Base-by-base conservation (phyloP, 106 monocot genomes). In the Dendrobium huoshanense region DNA sequence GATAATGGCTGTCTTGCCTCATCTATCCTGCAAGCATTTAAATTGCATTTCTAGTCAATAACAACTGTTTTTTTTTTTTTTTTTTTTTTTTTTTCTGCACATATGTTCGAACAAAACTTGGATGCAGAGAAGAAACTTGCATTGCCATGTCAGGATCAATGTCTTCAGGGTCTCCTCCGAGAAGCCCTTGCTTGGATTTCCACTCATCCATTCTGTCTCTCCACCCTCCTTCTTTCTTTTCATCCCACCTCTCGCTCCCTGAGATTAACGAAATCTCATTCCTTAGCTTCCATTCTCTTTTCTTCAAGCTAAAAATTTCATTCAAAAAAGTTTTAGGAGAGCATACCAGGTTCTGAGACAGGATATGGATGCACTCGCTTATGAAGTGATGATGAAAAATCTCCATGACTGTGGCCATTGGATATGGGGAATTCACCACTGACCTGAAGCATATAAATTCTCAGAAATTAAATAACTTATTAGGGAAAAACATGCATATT, bases 1-100 rank as follows among this genome's bases (percentile, higher is more conserved):
- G 97, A 97, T 18, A 97, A 79, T 15, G 97, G 94, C 68, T 97
- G 94, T 79, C 97, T 83, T 76, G 90, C 92, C 80, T 97, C 97
- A 77, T 97, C 97, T 75, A 76, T 86, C 77, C 94, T 97, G 79
- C 81, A 86, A 67, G 0, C 41, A 56, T 16, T 70, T 22, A 7
- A 78, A 17, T 83, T 72, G 29, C 19, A 55, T 47, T 8, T 4
- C 24, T 15, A 65, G 41, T 55, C 73, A 80, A 31, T 29, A 19
- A 67, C 19, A 65, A 65, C 3, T 72, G 37, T 19, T 41, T 20
- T 19, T 19, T 47, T 47, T 47, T 47, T 27, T 27, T 0, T 27
- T 27, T 0, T 4, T 72, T 16, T 5, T 41, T 42, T 19, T 19
- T 10, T 48, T 48, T 48, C 7, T 48, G 11, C 9, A 3, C 45